Conservation (phyloP, 139 green algal species). For the Chlamydomonas sphaeroides region DNA sequence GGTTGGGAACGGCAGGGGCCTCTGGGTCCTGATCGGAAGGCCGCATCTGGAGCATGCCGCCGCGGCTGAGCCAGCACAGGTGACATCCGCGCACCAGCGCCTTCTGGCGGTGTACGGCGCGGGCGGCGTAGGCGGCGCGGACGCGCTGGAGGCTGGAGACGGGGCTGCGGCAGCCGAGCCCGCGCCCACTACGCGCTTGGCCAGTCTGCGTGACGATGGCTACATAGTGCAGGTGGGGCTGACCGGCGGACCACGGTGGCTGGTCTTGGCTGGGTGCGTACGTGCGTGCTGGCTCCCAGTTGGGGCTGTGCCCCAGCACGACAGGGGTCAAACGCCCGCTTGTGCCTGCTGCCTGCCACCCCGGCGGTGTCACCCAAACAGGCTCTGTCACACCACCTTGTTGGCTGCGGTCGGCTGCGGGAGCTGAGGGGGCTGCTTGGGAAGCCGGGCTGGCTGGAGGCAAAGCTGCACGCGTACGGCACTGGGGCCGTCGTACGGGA, state of each 20-base stretch:
- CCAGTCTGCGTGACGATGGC: constrained; percentile 58
- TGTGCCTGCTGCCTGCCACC: no score
- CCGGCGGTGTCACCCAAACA: neutral
- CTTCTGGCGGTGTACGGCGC: neutral
- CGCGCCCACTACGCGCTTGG: no score
- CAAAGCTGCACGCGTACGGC: constrained; percentile 77
- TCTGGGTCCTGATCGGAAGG: no score
- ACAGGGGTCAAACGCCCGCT: no score
- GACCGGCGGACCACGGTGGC: no score
- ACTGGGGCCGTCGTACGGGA: constrained; percentile 69
- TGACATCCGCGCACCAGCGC: constrained; percentile 1
- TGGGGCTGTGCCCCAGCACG: no score
- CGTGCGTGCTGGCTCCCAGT: no score
- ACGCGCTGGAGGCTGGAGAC: no score
- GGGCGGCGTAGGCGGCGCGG: no score
- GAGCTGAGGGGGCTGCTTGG: constrained; percentile 66
- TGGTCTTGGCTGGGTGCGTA: no score
- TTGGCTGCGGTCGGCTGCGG: constrained; percentile 48
- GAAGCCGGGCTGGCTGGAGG: constrained; percentile 75
- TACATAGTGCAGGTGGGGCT: constrained; percentile 82
- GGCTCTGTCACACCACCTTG: constrained; percentile 70
- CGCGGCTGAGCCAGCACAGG: neutral
- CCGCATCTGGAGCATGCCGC: constrained; percentile 30
- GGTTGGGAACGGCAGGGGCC: no score
- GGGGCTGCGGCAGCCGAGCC: no score